phyloP scores from a whole-genome alignment of 129 eudicot genomes.

The Deinandra increscens region DNA sequence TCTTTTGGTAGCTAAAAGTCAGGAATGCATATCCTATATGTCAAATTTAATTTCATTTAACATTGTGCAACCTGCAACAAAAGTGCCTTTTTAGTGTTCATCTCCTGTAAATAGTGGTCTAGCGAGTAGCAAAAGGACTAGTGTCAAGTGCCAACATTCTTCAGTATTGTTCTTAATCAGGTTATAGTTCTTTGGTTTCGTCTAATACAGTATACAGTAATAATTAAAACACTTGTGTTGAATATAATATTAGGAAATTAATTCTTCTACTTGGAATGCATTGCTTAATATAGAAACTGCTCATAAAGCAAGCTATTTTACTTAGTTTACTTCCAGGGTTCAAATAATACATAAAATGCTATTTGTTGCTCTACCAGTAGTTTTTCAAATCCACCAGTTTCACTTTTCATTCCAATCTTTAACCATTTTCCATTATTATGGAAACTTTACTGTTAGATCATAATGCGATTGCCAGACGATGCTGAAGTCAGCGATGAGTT shows the following conservation, averaged over 20 bases:
- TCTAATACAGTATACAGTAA: conserved; percentile 18
- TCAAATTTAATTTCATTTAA: not conserved
- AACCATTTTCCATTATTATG: conserved; percentile 24
- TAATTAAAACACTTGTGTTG: not conserved
- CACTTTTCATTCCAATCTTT: conserved; percentile 15
- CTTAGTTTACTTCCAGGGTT: not conserved
- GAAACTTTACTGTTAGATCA: conserved; percentile 50
- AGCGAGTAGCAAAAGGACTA: no score
- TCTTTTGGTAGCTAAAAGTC: not conserved
- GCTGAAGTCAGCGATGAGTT: conserved; percentile 83
- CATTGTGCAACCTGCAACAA: conserved; percentile 6
- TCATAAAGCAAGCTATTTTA: not conserved
- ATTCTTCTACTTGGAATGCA: not conserved
- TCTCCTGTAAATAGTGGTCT: not conserved
- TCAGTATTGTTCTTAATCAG: no score
- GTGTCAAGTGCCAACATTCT: no score
- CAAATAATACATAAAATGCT: not conserved
- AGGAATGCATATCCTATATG: not conserved
- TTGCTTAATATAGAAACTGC: not conserved
- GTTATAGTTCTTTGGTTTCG: not conserved
- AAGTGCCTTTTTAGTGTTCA: not conserved
- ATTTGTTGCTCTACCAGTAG: not conserved
- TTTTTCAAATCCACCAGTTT: not conserved
- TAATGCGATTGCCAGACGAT: conserved; percentile 92
- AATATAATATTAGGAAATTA: not conserved